phyloP scores from a whole-genome alignment of 306 rosid genomes.

The Prunus salicina region DNA sequence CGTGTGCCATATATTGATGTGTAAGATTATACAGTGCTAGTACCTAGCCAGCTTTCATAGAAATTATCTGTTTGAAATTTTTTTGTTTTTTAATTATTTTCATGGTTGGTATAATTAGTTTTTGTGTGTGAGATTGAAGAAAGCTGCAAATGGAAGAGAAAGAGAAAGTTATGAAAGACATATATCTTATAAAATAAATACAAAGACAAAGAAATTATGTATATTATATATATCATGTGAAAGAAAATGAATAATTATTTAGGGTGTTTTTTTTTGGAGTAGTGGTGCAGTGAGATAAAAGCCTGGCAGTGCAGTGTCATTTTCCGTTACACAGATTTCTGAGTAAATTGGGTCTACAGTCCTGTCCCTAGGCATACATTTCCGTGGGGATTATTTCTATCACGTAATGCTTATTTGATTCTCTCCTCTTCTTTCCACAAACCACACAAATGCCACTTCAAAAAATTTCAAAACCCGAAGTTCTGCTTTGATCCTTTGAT shows the following conservation, averaged over 20 bases:
- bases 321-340: constrained; percentile 59
- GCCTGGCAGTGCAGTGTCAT: constrained; percentile 89
- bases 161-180: constrained; percentile 21
- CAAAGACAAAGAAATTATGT: constrained; percentile 4
- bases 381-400: constrained; percentile 71
- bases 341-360: constrained; percentile 19
- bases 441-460: constrained; percentile 35
- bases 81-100: constrained; percentile 3
- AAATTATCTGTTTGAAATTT: background rate
- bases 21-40: background rate
- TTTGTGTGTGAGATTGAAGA: constrained; percentile 15
- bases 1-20: background rate
- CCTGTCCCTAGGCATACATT: constrained; percentile 55
- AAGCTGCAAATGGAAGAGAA: constrained; percentile 17
- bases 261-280: constrained; percentile 14
- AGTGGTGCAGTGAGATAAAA: constrained; percentile 45
- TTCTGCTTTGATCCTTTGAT: background rate
- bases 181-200: constrained; percentile 11
- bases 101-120: constrained; percentile 4
- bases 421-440: constrained; percentile 27
- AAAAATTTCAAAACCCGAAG: background rate
- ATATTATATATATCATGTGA: constrained; percentile 2
- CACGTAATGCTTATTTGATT: constrained; percentile 22
- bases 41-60: background rate
- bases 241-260: constrained; percentile 18